Evolutionary conservation across 257 asterid species (phyloP).

Genomic region (Echites panduratus): DNA sequence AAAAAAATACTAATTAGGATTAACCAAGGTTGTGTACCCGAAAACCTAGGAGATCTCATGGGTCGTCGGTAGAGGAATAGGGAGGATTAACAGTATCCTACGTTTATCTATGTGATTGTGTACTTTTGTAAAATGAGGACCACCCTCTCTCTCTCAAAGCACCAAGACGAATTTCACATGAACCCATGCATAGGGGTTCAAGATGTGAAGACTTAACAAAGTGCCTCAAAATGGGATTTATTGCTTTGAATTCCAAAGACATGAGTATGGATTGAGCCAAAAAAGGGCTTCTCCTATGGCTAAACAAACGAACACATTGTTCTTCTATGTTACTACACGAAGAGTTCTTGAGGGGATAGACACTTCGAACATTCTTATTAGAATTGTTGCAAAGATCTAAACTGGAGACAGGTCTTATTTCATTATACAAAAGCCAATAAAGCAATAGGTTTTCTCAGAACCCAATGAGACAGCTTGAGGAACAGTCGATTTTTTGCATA

Average conservation of each 20-base stretch:
- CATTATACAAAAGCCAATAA: slow-evolving; percentile 33
- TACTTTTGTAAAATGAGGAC: slow-evolving; percentile 6
- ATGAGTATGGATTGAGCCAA: slow-evolving; percentile 40
- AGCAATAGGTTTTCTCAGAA: slow-evolving; percentile 21
- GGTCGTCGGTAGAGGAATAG: slow-evolving; percentile 13
- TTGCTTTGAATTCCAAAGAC: slow-evolving; percentile 49
- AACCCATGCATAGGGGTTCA: slow-evolving; percentile 3
- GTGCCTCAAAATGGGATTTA: slow-evolving; percentile 37
- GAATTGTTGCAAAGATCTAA: slow-evolving; percentile 25
- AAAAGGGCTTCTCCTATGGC: slow-evolving; percentile 26
- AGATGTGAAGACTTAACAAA: slow-evolving; percentile 12
- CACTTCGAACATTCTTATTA: background rate
- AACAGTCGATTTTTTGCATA: background rate
- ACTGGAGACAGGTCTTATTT: slow-evolving; percentile 25
- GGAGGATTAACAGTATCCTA: background rate
- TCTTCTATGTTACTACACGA: slow-evolving; percentile 13
- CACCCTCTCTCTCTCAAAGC: slow-evolving; percentile 1
- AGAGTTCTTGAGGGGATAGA: background rate
- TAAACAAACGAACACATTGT: slow-evolving; percentile 47
- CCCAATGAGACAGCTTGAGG: slow-evolving; percentile 32
- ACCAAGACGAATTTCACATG: slow-evolving; percentile 6
- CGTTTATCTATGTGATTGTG: background rate
- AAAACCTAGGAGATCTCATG: slow-evolving; percentile 28
- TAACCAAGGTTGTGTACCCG: background rate
- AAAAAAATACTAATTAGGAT: slow-evolving; percentile 8